Evolutionary conservation across 2,329 filamentous ascomycete species (phyloP), one percentile per base, ranked within the genome.

Genomic region (Atkinsonella hypoxylon): DNA sequence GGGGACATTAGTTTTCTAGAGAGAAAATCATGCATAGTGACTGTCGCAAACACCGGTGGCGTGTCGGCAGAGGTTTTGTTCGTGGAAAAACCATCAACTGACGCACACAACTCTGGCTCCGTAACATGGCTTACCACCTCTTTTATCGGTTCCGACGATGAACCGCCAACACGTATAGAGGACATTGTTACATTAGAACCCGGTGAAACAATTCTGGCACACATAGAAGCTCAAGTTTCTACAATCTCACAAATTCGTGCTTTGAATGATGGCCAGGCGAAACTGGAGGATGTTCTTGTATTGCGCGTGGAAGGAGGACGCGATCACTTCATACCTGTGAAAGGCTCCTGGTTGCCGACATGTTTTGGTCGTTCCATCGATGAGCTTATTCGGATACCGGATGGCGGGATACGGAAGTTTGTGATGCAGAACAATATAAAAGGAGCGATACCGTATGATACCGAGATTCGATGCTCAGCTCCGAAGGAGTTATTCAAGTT

Each of bases 11-110:
- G 76, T 2, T 94, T 85, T 59, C 73, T 84, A 39, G 78, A 84
- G 53, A 78, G 74, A 8, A 80, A 85, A 57, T 75, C 73, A 9
- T 77, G 83, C 4, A 79, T 75, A 3, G 64, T 97, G 42, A 97
- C 90, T 0, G 80, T 98, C 50, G 93, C 93, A 26, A 98, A 98
- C 59, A 98, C 93, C 0, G 85, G 93, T 2, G 78, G 88, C 30
- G 88, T 94, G 0, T 67, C 82, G 2, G 90, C 93, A 0, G 86
- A 75, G 0, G 85, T 96, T 60, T 78, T 77, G 1, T 95, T 98
- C 63, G 80, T 90, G 1, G 84, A 89, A 52, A 82, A 82, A 55
- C 83, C 86, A 2, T 67, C 69, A 2, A 69, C 70, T 0, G 70
- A 74, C 2, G 68, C 72, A 1, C 71, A 70, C 5, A 63, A 68